phyloP scores from a whole-genome alignment of 306 rosid genomes.

The Prunus fruticosa region DNA sequence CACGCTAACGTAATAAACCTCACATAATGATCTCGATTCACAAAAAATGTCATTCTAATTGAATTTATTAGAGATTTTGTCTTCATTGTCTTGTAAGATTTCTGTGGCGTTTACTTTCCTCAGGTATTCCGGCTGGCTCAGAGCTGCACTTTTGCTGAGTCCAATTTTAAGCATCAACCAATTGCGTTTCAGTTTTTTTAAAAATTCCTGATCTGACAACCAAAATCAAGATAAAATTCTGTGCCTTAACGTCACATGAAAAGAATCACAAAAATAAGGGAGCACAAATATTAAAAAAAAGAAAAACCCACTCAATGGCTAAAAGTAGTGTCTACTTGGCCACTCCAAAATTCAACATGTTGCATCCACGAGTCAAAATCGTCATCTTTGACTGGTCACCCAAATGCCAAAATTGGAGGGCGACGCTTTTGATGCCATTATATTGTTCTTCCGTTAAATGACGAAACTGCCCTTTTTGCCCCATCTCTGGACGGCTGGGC shows the following conservation, averaged over 20 bases:
- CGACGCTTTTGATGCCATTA: not conserved
- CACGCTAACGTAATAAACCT: too few relatives aligned
- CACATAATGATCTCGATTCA: too few relatives aligned
- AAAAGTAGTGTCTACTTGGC: not conserved
- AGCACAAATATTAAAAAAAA: not conserved
- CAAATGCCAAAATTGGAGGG: not conserved
- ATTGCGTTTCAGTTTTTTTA: not conserved
- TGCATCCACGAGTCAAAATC: conserved; percentile 26
- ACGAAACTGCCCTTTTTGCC: not conserved
- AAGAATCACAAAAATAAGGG: not conserved
- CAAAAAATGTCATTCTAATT: too few relatives aligned
- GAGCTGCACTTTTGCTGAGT: not conserved
- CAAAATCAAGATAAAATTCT: not conserved
- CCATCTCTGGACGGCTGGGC: not conserved
- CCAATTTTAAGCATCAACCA: not conserved
- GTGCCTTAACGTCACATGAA: not conserved
- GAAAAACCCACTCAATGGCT: not conserved
- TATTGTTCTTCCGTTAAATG: not conserved
- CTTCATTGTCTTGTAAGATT: not conserved
- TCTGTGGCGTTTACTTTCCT: not conserved
- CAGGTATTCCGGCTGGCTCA: not conserved
- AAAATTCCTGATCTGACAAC: not conserved
- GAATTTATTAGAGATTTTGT: not conserved
- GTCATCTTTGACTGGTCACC: conserved; percentile 22
- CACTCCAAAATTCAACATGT: not conserved